Evolutionary conservation across 106 monocot species (phyloP), one percentile per base, ranked within the genome.

Genomic region (Iris macrosiphon): DNA sequence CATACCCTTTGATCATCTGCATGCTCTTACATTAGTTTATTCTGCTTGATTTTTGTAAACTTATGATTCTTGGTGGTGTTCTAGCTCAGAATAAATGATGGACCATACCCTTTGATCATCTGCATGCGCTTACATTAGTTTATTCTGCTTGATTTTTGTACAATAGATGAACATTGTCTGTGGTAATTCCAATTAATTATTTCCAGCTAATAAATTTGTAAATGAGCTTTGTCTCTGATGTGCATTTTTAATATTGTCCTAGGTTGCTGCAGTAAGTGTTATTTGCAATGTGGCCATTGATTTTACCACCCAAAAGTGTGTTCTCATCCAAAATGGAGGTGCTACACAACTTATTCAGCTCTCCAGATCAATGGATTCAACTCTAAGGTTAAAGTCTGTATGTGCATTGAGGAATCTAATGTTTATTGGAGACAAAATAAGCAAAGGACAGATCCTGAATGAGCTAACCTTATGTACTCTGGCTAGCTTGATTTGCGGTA

Each of bases 351-450:
- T 96, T 39, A 61, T 79, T 65, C 71, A 70, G 42, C 63, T 96
- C 33, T 73, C 89, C 27, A 85, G 72, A 28, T 96, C 95, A 11
- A 80, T 82, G 81, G 67, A 83, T 83, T 60, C 75, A 31, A 40
- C 6, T 28, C 44, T 96, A 56, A 78, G 86, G 29, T 49, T 90
- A 66, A 89, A 86, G 52, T 86, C 95, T 47, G 61, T 86, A 14
- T 79, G 71, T 44, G 95, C 85, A 77, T 76, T 96, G 61, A 79
- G 89, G 49, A 96, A 96, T 61, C 56, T 96, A 38, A 71, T 77
- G 72, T 96, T 89, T 57, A 70, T 85, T 69, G 64, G 79, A 7
- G 74, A 83, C 45, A 38, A 33, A 69, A 62, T 37, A 61, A 44
- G 42, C 42, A 82, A 76, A 67, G 76, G 86, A 61, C 46, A 7